Evolutionary conservation across 2,329 filamentous ascomycete species (phyloP), one percentile per base, ranked within the genome.

Genomic region (Neonectria hederae): DNA sequence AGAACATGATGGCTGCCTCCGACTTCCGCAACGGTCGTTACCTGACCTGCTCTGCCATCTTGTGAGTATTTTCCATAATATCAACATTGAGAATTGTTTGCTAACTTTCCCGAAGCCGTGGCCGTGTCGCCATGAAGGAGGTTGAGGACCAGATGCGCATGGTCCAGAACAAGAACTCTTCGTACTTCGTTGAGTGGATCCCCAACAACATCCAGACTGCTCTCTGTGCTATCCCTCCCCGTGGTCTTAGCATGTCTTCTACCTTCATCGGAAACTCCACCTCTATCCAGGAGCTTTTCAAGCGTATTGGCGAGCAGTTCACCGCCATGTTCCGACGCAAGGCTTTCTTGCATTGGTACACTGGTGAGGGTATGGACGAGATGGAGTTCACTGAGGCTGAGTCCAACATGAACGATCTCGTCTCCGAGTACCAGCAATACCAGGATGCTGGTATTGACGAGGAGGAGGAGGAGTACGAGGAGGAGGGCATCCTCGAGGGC

Each of bases 341-440:
- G 92, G 96, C 96, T 90, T 99, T 99, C 94, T 93, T 99, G 90
- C 96, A 98, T 88, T 99, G 96, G 96, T 99, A 99, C 87, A 99
- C 96, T 90, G 94, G 94, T 80, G 96, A 99, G 89, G 96, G 96
- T 86, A 99, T 99, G 96, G 96, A 99, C 85, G 96, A 99, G 91
- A 98, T 99, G 96, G 96, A 99, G 87, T 99, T 99, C 88, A 99
- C 96, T 80, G 96, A 99, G 89, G 96, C 96, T 76, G 96, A 99
- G 91, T 97, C 93, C 85, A 99, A 99, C 89, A 98, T 99, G 96
- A 98, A 99, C 88, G 96, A 99, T 83, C 87, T 99, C 80, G 95
- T 99, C 77, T 97, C 94, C 68, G 96, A 99, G 84, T 99, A 99
- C 88, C 96, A 98, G 90, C 96, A 99, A 85, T 99, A 99, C 90